Base-by-base conservation (phyloP, 192 early-diverging fungal species). In the Coemansia sp. region DNA sequence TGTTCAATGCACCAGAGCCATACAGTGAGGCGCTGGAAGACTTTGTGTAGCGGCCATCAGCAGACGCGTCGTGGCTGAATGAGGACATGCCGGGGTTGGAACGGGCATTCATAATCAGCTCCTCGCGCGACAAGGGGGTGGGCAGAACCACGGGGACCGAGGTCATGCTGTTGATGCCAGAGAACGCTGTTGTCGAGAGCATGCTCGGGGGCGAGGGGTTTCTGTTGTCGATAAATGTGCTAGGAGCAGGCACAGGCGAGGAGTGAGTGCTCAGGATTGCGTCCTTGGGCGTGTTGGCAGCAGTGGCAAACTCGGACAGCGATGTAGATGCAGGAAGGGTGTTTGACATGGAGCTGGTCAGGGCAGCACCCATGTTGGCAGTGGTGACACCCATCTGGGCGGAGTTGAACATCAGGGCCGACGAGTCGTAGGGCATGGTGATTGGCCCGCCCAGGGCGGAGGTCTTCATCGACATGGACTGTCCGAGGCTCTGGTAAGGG, bases 381-480 rank as follows among this genome's bases (percentile, higher is more conserved):
- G 57, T 0, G 18, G 46, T 24, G 20, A 48, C 46, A 10, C 20
- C 30, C 8, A 48, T 33, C 13, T 18, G 14, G 32, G 4, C 24
- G 30, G 52, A 14, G 15, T 43, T 40, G 24, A 60, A 60, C 53
- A 60, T 34, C 29, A 51, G 9, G 2, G 46, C 22, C 3, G 46
- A 20, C 11, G 34, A 28, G 35, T 23, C 23, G 36, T 67, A 67
- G 14, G 24, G 43, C 15, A 54, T 13, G 5, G 32, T 36, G 13
- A 67, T 52, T 37, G 53, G 53, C 23, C 49, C 49, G 32, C 58
- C 43, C 19, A 67, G 27, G n/a, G 40, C 37, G 5, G 53, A 40
- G 2, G 51, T 25, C n/a, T 55, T 60, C 27, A 41, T 40, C 11
- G 65, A 19, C 34, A 60, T 60, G 28, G 57, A 40, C 58, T 60